phyloP scores from a whole-genome alignment of 495 filamentous ascomycete genomes.

The Filosporella fistucella region DNA sequence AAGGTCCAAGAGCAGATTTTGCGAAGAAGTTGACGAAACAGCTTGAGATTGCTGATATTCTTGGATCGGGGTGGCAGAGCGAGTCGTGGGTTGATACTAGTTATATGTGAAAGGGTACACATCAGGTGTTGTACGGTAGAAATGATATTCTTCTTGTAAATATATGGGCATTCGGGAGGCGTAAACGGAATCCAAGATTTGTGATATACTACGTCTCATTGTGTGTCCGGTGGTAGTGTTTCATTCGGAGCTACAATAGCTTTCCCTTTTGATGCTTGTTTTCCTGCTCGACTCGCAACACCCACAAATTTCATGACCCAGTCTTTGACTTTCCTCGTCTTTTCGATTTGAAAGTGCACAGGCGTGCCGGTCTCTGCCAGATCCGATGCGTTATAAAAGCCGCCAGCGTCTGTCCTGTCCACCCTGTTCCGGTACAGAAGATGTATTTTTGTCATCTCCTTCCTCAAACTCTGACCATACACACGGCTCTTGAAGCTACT shows the following conservation, averaged over 20 bases:
- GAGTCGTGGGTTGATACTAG: constrained; percentile 16
- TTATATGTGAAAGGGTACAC: constrained; percentile 11
- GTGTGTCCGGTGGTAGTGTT: constrained; percentile 46
- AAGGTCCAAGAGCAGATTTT: constrained; percentile 12
- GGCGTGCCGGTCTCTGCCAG: constrained; percentile 38
- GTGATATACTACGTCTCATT: no score
- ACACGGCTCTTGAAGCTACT: constrained; percentile 67
- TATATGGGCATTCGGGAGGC: no score
- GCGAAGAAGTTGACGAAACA: constrained; percentile 7
- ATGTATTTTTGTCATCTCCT: constrained; percentile 65
- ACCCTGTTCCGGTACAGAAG: constrained; percentile 53
- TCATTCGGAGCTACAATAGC: constrained; percentile 4
- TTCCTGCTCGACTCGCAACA: background rate
- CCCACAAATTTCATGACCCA: constrained; percentile 76
- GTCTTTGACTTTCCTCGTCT: constrained; percentile 61
- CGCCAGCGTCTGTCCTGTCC: constrained; percentile 32
- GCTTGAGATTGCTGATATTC: constrained; percentile 1
- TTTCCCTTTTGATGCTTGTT: background rate
- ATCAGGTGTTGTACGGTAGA: background rate
- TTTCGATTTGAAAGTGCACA: constrained; percentile 48
- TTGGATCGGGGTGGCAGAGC: constrained; percentile 5
- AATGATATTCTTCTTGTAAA: background rate
- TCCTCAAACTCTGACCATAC: constrained; percentile 70
- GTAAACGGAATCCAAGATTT: no score
- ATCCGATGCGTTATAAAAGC: constrained; percentile 35